Base-by-base conservation (phyloP, 2,329 filamentous ascomycete species). In the Zasmidium citrigriseum region DNA sequence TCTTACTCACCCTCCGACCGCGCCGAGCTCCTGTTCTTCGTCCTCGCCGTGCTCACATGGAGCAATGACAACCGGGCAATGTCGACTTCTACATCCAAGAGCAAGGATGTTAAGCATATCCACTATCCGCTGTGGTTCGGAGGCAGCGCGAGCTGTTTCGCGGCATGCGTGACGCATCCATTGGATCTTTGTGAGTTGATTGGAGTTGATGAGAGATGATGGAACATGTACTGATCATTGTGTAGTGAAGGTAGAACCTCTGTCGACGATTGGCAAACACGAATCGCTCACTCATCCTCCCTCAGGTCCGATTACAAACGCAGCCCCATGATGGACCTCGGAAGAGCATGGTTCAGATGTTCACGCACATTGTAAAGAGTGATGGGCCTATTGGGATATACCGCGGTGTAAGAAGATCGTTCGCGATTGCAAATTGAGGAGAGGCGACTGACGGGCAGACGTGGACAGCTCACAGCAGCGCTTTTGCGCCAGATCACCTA, bases 401-500 rank as follows among this genome's bases (percentile, higher is more conserved):
- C 78, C 88, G 85, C 70, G 95, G 95, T 59, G 86, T 88, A 82
- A 59, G 57, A 46, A n/a, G 48, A 18, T 21, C 22, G n/a, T 21
- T 24, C 2, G 14, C 21, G 22, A 45, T 21, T 3, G 14, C 16
- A 44, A 18, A 22, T 9, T 14, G 47, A n/a, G n/a, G n/a, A n/a
- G n/a, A n/a, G n/a, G n/a, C 45, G 41, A 45, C 55, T 57, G 45
- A 53, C 29, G 49, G n/a, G 2, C 16, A 29, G 18, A 10, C 49
- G 16, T 24, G 20, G 22, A 4, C 68, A 87, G 78, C 86, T 98
- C 59, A 96, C 93, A 1, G 95, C 95, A 66, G 95, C 93, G 57
- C 85, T 98, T 50, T 84, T 98, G 58, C 93, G 95, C 64, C 95
- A 98, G 79, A 84, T 78, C 55, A 98, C 95, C 59, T 99, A 99